Base-by-base conservation (phyloP, 2,329 filamentous ascomycete species). In the Fonsecaea multimorphosa region DNA sequence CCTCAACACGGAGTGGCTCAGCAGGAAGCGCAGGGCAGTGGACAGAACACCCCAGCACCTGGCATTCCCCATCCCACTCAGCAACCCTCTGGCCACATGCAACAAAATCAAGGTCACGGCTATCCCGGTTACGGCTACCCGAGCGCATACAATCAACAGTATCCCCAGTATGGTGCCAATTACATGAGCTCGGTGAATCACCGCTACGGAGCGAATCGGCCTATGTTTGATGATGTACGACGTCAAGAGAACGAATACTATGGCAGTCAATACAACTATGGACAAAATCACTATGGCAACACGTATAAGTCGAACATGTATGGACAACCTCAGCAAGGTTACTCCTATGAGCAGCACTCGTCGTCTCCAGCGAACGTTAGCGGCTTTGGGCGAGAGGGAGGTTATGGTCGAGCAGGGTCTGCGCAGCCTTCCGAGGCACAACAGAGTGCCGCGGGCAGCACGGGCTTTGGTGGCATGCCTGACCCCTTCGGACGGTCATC, bases 41-140 rank as follows among this genome's bases (percentile, higher is more conserved):
- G 93, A 52, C 90, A 95, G 77, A 94, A 90, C 73, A 97, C 93
- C 1, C 93, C 94, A 38, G 95, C 96, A 80, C 93, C 93, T 31
- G 84, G 89, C 46, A 78, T 86, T 66, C 84, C 84, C 59, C 84
- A 85, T 65, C 83, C 85, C 65, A 55, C 53, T 27, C 68, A 70
- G 55, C 64, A 55, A 31, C 58, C 32, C n/a, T 58, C 68, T 36
- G 59, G 63, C n/a, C 65, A 64, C 44, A 82, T 85, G 68, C 84
- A 84, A 56, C 82, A 82, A 64, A 76, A 76, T 16, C 84, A 86
- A 70, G 75, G 76, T 63, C 79, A 67, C n/a, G 84, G 80, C 69
- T 89, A 87, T 75, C 85, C 85, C 19, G 66, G 62, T 22, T 89
- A 88, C 74, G 85, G 86, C 66, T 88, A 87, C 77, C 81, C 81